Conservation (phyloP, 345 rosid species). For the Lagerstroemia speciosa region DNA sequence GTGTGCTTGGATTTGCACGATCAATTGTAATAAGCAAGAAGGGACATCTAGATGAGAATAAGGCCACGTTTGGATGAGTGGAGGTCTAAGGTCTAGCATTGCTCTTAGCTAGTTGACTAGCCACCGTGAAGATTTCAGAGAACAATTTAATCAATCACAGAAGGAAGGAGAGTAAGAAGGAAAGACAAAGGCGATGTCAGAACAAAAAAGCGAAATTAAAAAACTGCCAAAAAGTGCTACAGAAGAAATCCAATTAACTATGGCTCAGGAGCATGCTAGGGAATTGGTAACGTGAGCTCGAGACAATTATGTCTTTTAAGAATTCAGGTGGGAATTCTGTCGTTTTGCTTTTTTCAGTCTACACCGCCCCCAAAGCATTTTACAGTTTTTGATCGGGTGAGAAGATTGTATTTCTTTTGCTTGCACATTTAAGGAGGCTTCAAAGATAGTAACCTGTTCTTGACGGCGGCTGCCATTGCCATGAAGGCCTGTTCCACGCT, state of each 20-base stretch:
- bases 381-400: no score
- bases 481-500: slow-evolving; percentile 74
- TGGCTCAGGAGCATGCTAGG: neutral
- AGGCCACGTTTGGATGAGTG: no score
- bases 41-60: no score
- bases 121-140: slow-evolving; percentile 35
- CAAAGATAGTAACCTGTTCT: slow-evolving; percentile 34
- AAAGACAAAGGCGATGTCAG: neutral
- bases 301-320: neutral
- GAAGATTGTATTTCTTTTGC: neutral
- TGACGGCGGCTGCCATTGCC: slow-evolving; percentile 76
- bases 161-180: neutral
- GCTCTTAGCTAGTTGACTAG: slow-evolving; percentile 56
- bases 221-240: neutral
- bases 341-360: neutral
- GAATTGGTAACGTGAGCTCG: neutral
- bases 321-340: neutral
- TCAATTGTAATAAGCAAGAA: no score
- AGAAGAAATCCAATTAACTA: neutral
- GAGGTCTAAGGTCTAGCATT: slow-evolving; percentile 50
- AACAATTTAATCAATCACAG: neutral
- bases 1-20: no score
- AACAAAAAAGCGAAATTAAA: neutral
- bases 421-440: neutral
- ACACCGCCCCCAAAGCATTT: no score